Conservation (phyloP, 257 asterid genomes). For the Mitragyna speciosa region DNA sequence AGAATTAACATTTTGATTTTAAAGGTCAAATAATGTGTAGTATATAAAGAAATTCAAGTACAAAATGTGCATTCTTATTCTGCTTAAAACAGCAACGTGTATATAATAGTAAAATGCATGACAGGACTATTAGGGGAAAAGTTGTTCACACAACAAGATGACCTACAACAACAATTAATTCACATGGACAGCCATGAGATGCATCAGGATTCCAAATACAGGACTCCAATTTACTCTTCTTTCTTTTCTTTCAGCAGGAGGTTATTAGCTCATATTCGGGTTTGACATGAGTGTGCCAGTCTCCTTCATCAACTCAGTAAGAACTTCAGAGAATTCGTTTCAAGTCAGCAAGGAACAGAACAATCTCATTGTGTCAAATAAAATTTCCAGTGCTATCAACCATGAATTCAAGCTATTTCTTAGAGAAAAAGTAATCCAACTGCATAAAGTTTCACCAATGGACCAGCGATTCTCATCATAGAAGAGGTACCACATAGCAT, state of each 20-base stretch:
- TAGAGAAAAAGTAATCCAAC: not conserved
- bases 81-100: not conserved
- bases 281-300: not conserved
- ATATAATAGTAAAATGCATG: not conserved
- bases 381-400: not conserved
- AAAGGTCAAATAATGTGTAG: not conserved
- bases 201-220: not conserved
- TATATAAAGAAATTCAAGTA: not conserved
- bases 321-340: not conserved
- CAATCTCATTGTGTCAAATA: not conserved
- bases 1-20: not conserved
- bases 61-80: not conserved
- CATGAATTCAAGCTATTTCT: no score
- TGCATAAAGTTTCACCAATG: not conserved
- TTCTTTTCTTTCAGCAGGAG: not conserved
- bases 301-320: not conserved
- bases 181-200: not conserved
- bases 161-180: not conserved
- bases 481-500: not conserved
- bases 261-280: not conserved
- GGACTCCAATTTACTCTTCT: not conserved
- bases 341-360: not conserved
- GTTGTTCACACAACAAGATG: no score
- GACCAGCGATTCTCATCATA: not conserved
- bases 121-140: not conserved